Base-by-base conservation (phyloP, 192 early-diverging fungal species). In the Coemansia sp. region DNA sequence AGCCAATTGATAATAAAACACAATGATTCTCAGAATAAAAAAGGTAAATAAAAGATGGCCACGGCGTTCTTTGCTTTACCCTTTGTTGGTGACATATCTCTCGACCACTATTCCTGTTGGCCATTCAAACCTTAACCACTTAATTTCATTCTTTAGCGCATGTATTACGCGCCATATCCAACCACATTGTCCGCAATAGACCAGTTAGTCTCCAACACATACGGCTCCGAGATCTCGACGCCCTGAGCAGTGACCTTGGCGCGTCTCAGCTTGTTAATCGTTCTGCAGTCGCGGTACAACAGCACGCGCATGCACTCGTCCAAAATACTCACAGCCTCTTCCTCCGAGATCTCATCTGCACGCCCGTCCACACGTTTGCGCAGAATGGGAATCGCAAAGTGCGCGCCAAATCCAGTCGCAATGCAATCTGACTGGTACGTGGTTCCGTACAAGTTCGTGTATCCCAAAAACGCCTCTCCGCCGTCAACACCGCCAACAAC, bases 281-380 rank as follows among this genome's bases (percentile, higher is more conserved):
- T 88, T 75, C 94, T 79, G 47, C 93, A 92, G 76, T 99, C 97
- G 76, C 97, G 86, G 87, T 96, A 97, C 66, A 86, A 95, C 62
- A 97, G 88, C 43, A 97, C 92, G 48, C 90, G 87, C 92, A 97
- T 93, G 74, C 88, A 88, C 59, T 93, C 89, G 63, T 97, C 86
- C 37, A 99, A 55, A 52, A 97, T 83, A 63, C 89, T 84, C 39
- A 86, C 72, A 2, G 97, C 95, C 68, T 96, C 92, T 62, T 91
- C 89, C 80, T 99, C 94, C 5, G 91, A 90, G 55, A 99, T 73
- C 61, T 87, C 88, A 19, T 96, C 84, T 70, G 93, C 92, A 27
- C 85, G 86, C 24, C 88, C 90, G 73, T 97, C 95, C 6, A 97
- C 88, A 32, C 87, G 88, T 72, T 92, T 97, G 77, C 97, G 86